phyloP scores from a whole-genome alignment of 208 protist species.

The Trypanosoma lewisi region DNA sequence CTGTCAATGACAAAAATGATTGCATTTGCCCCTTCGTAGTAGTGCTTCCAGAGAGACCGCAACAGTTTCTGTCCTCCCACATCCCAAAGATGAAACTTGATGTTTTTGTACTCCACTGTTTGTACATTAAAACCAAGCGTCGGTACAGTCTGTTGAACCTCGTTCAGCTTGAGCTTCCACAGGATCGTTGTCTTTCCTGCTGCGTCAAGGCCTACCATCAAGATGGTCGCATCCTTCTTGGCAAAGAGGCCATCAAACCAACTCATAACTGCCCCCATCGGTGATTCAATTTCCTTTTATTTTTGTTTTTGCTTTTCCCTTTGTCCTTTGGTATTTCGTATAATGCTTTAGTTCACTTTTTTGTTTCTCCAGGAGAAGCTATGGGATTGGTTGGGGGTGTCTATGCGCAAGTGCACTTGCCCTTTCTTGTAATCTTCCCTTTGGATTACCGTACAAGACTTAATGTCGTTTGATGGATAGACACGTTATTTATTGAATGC shows the following conservation, averaged over 20 bases:
- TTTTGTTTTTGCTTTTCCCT: conserved; percentile 12
- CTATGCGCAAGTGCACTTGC: no score
- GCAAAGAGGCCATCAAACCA: conserved; percentile 75
- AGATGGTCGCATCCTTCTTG: conserved; percentile 91
- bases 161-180: conserved; percentile 96
- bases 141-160: conserved; percentile 95
- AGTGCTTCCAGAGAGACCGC: conserved; percentile 95
- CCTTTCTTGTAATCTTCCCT: no score
- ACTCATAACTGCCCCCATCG: conserved; percentile 66
- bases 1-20: conserved; percentile 95
- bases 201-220: conserved; percentile 96
- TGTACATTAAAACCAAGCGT: conserved; percentile 99
- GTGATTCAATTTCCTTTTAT: background rate
- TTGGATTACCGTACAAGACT: no score
- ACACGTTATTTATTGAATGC: no score
- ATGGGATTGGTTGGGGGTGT: no score
- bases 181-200: conserved; percentile 98
- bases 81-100: conserved; percentile 98
- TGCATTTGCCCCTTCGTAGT: conserved; percentile 94
- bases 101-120: conserved; percentile 96
- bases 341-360: conserved; percentile 9
- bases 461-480: background rate
- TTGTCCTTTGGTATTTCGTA: background rate
- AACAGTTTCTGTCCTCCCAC: conserved; percentile 96
- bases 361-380: conserved; percentile 3